Evolutionary conservation across 2,329 filamentous ascomycete genomes (phyloP), one percentile per base, ranked within the genome.

Genomic region (Colletotrichum tamarilloi): DNA sequence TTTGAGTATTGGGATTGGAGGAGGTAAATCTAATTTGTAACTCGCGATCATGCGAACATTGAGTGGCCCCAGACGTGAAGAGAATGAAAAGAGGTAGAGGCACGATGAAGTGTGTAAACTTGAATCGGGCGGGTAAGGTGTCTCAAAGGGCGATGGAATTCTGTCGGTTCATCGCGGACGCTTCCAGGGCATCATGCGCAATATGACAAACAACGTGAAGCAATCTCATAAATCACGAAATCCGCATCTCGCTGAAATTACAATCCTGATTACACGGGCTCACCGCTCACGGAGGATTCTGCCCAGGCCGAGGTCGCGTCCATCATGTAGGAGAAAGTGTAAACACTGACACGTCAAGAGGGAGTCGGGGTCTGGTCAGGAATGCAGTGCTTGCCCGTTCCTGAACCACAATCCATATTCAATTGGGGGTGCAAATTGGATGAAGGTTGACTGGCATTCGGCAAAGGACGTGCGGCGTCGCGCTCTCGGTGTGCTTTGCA

Each of bases 381-480:
- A 56, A 28, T 26, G 53, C 26, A 28, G 53, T 28, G 42, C 42
- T 6, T 49, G 42, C 42, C n/a, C 42, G 42, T 49, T n/a, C 42
- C 42, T 49, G 6, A 19, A 42, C 38, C 59, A 73, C 67, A 66
- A 71, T 70, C 28, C 46, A 22, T 19, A 16, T 42, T 42, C 38
- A 32, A 11, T n/a, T 9, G n/a, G 19, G 24, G 49, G 56, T 30
- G 67, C 71, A 73, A 66, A 73, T 73, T 66, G 65, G 24, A 66
- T 49, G 19, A 58, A 19, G 30, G 5, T 5, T 16, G 60, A 66
- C 56, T 71, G 71, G 71, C 71, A 73, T 73, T 60, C 38, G 56
- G 38, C 56, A 42, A 26, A 52, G 14, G 53, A 16, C 26, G 24
- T 30, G 59, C 24, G 66, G 58, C 19, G 49, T 53, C 35, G 67